These are phyloP conservation scores for Boletus pseudopeckii DNA, from an alignment of 768 basidiomycete genomes.

Conservation along the genomic window DNA sequence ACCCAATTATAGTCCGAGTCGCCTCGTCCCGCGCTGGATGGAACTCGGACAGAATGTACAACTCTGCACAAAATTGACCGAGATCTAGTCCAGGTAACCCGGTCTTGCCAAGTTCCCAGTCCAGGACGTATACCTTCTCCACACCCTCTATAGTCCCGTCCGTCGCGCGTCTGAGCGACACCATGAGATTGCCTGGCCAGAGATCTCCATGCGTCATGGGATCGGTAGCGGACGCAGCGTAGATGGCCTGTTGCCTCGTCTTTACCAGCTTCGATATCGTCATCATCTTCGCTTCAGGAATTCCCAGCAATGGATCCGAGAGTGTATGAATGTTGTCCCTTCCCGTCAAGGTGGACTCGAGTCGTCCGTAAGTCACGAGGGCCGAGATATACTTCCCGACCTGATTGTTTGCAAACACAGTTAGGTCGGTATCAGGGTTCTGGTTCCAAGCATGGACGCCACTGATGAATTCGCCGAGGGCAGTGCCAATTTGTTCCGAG, in stretches of 20 bases:
- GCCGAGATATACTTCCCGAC: constrained; percentile 41
- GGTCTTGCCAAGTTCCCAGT: constrained; percentile 63
- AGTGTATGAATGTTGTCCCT: constrained; percentile 34
- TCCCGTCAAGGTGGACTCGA: constrained; percentile 39
- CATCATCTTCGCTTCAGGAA: constrained; percentile 36
- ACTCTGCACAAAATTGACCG: constrained; percentile 63
- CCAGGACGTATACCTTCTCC: constrained; percentile 47
- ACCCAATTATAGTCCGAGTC: constrained; percentile 35
- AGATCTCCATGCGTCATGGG: constrained; percentile 53
- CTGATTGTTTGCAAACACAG: constrained; percentile 39
- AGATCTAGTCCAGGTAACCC: constrained; percentile 59
- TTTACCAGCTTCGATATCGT: constrained; percentile 33
- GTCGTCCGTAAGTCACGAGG: constrained; percentile 42
- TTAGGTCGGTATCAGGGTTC: constrained; percentile 26
- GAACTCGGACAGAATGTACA: constrained; percentile 49
- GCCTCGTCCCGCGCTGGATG: constrained; percentile 38
- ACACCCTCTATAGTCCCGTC: constrained; percentile 29
- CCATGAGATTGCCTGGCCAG: constrained; percentile 67
- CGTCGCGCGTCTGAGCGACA: constrained; percentile 34
- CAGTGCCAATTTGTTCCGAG: constrained; percentile 46
- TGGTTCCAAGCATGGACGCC: constrained; percentile 48
- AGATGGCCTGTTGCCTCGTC: constrained; percentile 31
- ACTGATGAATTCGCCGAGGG: constrained; percentile 55
- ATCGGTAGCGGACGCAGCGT: constrained; percentile 25
- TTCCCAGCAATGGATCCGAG: constrained; percentile 38